Conservation (phyloP, 108 stramenopile genomes). For the Aureococcus anophagefferens region DNA sequence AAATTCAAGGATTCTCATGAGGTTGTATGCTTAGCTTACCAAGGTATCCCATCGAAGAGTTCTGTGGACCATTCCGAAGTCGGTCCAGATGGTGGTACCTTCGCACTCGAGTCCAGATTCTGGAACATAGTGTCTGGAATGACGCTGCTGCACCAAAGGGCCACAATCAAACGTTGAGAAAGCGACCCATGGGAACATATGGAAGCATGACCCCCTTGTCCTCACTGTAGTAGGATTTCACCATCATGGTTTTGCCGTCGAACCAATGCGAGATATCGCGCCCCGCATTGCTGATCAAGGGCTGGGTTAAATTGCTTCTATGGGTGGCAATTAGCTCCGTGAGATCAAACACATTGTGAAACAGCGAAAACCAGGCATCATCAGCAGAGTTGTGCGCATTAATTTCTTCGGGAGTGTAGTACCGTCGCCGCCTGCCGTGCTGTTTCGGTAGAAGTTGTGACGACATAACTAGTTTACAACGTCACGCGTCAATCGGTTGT, state of each 20-base stretch:
- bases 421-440: background rate
- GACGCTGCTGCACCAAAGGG: too few species aligned
- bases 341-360: constrained; percentile 13
- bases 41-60: too few species aligned
- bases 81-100: too few species aligned
- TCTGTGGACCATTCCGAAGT: too few species aligned
- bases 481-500: too few species aligned
- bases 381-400: constrained; percentile 8
- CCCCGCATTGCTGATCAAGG: background rate
- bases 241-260: background rate
- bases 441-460: too few species aligned
- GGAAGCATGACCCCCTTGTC: constrained; percentile 7
- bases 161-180: background rate
- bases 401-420: constrained; percentile 11
- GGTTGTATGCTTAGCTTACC: too few species aligned
- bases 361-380: constrained; percentile 11
- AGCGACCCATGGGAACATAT: background rate
- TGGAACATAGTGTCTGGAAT: too few species aligned
- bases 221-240: background rate
- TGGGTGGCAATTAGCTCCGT: constrained; percentile 5
- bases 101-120: too few species aligned
- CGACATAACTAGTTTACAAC: too few species aligned
- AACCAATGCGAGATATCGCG: background rate
- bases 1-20: too few species aligned
- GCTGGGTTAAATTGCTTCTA: background rate